Percentiles rank a stretch among this genome's conserved stretches.
Evolutionary conservation across 768 basidiomycete species (phyloP).

Genomic region (Nidula microcarpa): DNA sequence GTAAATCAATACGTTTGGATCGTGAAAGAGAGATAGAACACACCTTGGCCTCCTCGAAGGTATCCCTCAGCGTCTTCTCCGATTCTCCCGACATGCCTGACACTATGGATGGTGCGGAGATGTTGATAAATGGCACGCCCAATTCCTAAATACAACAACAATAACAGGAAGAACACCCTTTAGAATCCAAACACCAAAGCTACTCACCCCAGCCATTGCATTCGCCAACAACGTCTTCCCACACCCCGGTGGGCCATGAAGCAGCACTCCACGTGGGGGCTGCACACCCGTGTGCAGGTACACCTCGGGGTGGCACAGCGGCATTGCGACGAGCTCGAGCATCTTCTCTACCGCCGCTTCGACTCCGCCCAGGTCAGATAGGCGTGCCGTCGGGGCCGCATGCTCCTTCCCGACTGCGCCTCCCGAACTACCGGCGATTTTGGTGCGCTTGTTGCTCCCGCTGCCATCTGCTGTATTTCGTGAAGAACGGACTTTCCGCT

Average conservation of each 20-base stretch:
- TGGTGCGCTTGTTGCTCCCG: slow-evolving; percentile 56
- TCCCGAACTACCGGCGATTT: slow-evolving; percentile 27
- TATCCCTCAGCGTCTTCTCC: slow-evolving; percentile 93
- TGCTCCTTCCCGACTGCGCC: slow-evolving; percentile 56
- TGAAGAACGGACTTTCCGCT: slow-evolving; percentile 62
- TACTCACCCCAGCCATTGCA: slow-evolving; percentile 84
- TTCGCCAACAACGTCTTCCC: slow-evolving; percentile 95
- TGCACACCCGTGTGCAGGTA: slow-evolving; percentile 92
- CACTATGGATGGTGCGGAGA: slow-evolving; percentile 94
- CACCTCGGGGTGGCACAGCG: slow-evolving; percentile 91
- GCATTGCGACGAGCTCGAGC: slow-evolving; percentile 95
- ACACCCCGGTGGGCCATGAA: slow-evolving; percentile 96
- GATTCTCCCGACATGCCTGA: slow-evolving; percentile 99
- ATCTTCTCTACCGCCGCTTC: slow-evolving; percentile 86
- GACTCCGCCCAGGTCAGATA: slow-evolving; percentile 88
- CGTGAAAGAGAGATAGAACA: slow-evolving; percentile 8
- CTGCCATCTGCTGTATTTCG: slow-evolving; percentile 44
- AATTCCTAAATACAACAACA: slow-evolving; percentile 60
- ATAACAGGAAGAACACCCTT: not conserved
- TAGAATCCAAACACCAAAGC: too few species aligned
- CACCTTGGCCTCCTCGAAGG: slow-evolving; percentile 96
- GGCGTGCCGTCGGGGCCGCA: slow-evolving; percentile 66
- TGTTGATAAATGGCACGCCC: slow-evolving; percentile 86
- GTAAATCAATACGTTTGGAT: not conserved
- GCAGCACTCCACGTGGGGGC: slow-evolving; percentile 85